phyloP scores from a whole-genome alignment of 176 grass and related monocot genomes.

The Oryza australiensis region DNA sequence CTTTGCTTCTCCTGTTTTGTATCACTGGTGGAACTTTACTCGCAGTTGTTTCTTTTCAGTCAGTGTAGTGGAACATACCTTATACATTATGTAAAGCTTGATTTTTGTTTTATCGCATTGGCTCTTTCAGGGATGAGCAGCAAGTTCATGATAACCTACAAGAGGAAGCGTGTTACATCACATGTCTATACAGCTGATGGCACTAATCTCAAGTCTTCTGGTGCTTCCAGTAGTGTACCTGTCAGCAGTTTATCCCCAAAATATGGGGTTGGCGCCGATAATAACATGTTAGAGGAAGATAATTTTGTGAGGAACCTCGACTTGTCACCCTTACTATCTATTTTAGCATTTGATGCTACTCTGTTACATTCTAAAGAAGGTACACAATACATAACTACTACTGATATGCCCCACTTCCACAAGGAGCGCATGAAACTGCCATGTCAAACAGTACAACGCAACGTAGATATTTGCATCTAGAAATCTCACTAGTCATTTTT shows the following conservation, averaged over 20 bases:
- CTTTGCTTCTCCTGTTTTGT: not conserved
- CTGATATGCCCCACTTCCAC: not conserved
- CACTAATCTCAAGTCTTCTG: not conserved
- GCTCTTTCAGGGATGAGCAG: slow-evolving; percentile 38
- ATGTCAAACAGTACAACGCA: not conserved
- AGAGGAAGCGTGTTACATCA: slow-evolving; percentile 53
- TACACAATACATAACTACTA: not conserved
- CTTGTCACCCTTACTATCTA: not conserved
- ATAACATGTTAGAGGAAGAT: slow-evolving; percentile 5
- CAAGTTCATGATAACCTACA: slow-evolving; percentile 60
- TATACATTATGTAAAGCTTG: slow-evolving; percentile 1
- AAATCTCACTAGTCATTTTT: not conserved
- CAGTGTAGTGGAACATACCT: not conserved
- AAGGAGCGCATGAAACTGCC: not conserved
- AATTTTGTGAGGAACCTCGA: slow-evolving; percentile 44
- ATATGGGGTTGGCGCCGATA: not conserved
- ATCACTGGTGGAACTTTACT: slow-evolving; percentile 11
- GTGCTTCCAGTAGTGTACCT: slow-evolving; percentile 22
- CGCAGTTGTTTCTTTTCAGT: slow-evolving; percentile 24
- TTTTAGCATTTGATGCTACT: not conserved
- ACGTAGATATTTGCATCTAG: not conserved
- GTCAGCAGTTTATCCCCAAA: not conserved
- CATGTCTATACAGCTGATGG: slow-evolving; percentile 1
- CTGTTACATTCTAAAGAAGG: not conserved
- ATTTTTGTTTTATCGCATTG: not conserved